Base-by-base conservation (phyloP, 495 filamentous ascomycete species). In the Podospora anserina region DNA sequence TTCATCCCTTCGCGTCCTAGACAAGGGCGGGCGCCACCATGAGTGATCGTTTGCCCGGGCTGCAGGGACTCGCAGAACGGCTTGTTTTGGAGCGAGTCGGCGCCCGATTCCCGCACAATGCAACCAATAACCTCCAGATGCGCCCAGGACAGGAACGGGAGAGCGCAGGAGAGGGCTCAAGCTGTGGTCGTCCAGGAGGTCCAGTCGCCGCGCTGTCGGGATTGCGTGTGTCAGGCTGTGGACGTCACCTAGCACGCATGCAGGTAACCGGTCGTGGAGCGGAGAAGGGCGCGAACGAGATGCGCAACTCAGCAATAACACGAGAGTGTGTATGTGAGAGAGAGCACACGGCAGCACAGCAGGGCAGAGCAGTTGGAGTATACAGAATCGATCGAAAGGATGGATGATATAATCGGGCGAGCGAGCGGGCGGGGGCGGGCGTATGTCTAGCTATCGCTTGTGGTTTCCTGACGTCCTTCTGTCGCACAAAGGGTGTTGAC, bases 121-220 rank as follows among this genome's bases (percentile, higher is more conserved):
- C 70, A 73, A 63, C 75, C 75, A 77, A 77, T 77, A 57, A 73
- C 65, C 67, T 34, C 61, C 54, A 32, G 16, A 66, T 49, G 23
- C 53, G n/a, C 2, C 19, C 66, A 68, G 67, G 63, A 23, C 19
- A 61, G 49, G 56, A 34, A 65, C 72, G 68, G 69, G 44, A 67
- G 55, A 61, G 26, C 54, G 69, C 69, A 69, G 69, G 30, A 39
- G 13, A 49, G 44, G 58, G 61, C 44, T 66, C 68, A 69, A 60
- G 62, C 7, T 63, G 67, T 67, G 62, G 32, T 30, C 61, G 56
- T 60, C 65, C 65, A 66, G 53, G 53, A 70, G 62, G 62, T 68
- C 66, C 65, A 72, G 71, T 65, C 68, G 73, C 75, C 75, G 70
- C 60, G 70, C 66, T 65, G 75, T 77, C 71, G 73, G 73, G 70